Evolutionary conservation across 2,329 filamentous ascomycete species (phyloP), one percentile per base, ranked within the genome.

Genomic region (Ophiobolus disseminans): DNA sequence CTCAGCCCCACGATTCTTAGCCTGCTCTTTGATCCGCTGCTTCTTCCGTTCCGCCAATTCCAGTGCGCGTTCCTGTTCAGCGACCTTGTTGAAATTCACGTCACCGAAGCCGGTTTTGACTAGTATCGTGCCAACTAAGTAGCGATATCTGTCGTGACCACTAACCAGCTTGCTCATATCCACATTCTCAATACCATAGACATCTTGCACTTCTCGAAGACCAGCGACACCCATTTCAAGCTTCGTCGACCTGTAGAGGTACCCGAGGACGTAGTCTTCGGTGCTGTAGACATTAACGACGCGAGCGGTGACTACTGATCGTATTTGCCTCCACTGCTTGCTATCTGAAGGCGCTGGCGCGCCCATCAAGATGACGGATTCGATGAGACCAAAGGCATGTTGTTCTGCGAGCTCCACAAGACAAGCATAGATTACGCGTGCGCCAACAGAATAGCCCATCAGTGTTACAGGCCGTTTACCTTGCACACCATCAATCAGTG

Each of bases 241-340:
- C 54, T 88, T 91, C 35, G 89, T 90, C 6, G 89, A 86, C 20
- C 91, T 85, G 70, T 96, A 96, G 10, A 96, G 78, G 65, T 96
- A 92, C 1, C 86, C 91, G 0, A 97, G 82, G 23, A 96, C 85
- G 63, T 90, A 89, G 72, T 97, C 91, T 55, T 94, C 92, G 40
- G 87, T 84, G 3, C 89, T 93, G 73, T 87, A 96, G 6, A 92
- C 89, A 62, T 96, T 96, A 57, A 95, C 87, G 8, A 96, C 80
- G 49, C 88, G 83, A 2, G 90, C 91, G 0, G 87, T 83, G 1
- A 95, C 90, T 0, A 92, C 90, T 36, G 84, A 85, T 19, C 90
- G 85, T 58, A 96, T 85, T 34, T 84, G 79, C 44, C 86, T 82
- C 91, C 91, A 96, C 52, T 89, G 83, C 2, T 80, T 80, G 1